phyloP scores from a whole-genome alignment of 257 asterid genomes.

The Nemophila menziesii region DNA sequence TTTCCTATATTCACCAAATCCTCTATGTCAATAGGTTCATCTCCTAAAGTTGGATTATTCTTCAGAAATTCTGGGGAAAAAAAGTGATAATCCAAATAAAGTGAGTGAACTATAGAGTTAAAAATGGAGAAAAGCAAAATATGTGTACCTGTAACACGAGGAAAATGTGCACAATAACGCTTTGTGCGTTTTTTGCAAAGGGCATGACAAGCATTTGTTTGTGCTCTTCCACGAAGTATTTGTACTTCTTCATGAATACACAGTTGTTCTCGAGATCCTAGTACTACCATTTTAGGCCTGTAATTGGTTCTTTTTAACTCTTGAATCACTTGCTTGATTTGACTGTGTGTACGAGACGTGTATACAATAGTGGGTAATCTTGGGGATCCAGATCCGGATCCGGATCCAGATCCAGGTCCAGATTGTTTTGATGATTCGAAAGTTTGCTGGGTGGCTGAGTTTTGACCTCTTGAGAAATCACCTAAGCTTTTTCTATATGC shows the following conservation, averaged over 20 bases:
- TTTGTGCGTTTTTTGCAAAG: constrained; percentile 64
- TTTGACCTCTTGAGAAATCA: constrained; percentile 44
- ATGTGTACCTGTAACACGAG: constrained; percentile 66
- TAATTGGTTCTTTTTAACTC: constrained; percentile 84
- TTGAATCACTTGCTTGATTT: constrained; percentile 85
- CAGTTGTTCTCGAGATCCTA: constrained; percentile 96
- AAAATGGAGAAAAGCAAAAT: neutral
- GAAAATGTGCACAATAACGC: constrained; percentile 58
- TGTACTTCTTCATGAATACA: constrained; percentile 90
- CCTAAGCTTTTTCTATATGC: constrained; percentile 97
- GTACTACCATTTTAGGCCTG: constrained; percentile 93
- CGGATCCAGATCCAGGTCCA: too few species aligned
- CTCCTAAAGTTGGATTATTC: constrained; percentile 64
- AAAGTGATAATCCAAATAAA: neutral
- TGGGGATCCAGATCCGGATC: too few species aligned
- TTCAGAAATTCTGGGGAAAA: constrained; percentile 63
- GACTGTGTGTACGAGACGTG: constrained; percentile 97
- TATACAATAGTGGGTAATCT: constrained; percentile 56
- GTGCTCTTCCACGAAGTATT: constrained; percentile 77
- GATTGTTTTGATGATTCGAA: constrained; percentile 34
- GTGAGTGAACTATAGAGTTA: neutral
- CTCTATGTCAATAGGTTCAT: constrained; percentile 94
- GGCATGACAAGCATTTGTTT: constrained; percentile 88
- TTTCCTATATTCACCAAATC: constrained; percentile 88
- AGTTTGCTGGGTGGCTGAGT: constrained; percentile 35